Evolutionary conservation across 1,284 basidiomycete species (phyloP).

Genomic region (Psilocybe mexicana): DNA sequence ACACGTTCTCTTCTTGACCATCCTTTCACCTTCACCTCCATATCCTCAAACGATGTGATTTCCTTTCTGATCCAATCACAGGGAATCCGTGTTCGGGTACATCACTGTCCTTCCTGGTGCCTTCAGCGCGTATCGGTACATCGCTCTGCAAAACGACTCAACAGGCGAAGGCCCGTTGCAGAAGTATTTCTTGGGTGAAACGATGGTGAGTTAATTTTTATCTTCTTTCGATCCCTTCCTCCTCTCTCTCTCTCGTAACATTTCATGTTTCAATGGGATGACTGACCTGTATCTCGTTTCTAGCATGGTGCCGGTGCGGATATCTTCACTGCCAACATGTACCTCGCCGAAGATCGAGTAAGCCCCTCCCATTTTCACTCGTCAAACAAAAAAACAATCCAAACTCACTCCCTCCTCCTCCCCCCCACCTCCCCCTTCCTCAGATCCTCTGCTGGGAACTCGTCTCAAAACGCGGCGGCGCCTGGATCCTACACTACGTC

Average conservation of each 20-base stretch:
- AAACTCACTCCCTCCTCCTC: no score
- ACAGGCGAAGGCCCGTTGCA: conserved; percentile 86
- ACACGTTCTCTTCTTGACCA: background rate
- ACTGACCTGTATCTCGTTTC: background rate
- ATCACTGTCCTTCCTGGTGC: conserved; percentile 93
- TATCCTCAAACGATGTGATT: no score
- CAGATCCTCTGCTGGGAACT: conserved; percentile 91
- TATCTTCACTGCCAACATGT: conserved; percentile 95
- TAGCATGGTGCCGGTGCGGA: conserved; percentile 82
- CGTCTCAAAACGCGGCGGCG: conserved; percentile 82
- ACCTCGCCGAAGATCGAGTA: conserved; percentile 86
- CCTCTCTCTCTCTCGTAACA: background rate
- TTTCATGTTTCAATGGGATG: no score
- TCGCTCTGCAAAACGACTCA: conserved; percentile 86
- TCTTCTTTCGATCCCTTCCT: background rate
- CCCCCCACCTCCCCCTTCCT: background rate
- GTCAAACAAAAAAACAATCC: no score
- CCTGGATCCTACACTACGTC: conserved; percentile 93
- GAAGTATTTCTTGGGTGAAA: conserved; percentile 95
- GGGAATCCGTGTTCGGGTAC: conserved; percentile 85
- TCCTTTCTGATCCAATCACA: conserved; percentile 16
- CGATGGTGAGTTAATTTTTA: conserved; percentile 53
- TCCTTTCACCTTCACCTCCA: background rate
- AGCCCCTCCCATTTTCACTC: conserved; percentile 24
- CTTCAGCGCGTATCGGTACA: conserved; percentile 84